Evolutionary conservation across 2,329 filamentous ascomycete genomes (phyloP), one percentile per base, ranked within the genome.

Genomic region (Fonsecaea monophora): DNA sequence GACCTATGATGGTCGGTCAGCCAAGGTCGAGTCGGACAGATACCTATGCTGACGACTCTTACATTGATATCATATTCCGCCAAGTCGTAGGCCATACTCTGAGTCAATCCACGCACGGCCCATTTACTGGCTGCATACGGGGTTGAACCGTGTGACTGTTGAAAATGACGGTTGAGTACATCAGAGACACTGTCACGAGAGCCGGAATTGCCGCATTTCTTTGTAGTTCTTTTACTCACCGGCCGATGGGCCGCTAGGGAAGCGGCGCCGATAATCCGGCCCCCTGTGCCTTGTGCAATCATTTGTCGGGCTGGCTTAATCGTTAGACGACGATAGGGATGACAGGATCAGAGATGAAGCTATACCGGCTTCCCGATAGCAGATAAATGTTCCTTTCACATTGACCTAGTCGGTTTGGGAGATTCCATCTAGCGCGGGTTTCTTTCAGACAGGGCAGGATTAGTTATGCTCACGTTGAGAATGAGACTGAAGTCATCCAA

Each of bases 61-160:
- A 85, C 87, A 0, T 86, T 89, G 74, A 91, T 90, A 62, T 85
- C 80, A 73, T 90, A 83, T 48, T 78, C 75, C 0, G 87, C 88
- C 76, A 90, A 80, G 68, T 89, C 87, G 82, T 88, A 86, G 0
- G 88, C 88, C 68, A 88, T 89, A 0, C 83, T 85, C 75, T 90
- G 87, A 0, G 85, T 88, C 60, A 91, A 78, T 0, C 88, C 88
- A 5, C 88, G 82, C 1, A 91, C 87, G 0, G 89, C 89, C 78
- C 83, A 90, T 73, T 91, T 91, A 15, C 83, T 83, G 4, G 87
- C 85, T 13, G 81, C 84, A 78, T 91, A 91, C 88, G 85, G 0
- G 9, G 90, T 78, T 50, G 87, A 74, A 0, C 82, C 77, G 50
- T 88, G 40, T 60, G 0, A 86, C 83, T 68, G 85, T 87, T 79